These are phyloP conservation scores for Phialophora expanda DNA, from an alignment of 2,329 filamentous ascomycete species.

Conservation along the genomic window DNA sequence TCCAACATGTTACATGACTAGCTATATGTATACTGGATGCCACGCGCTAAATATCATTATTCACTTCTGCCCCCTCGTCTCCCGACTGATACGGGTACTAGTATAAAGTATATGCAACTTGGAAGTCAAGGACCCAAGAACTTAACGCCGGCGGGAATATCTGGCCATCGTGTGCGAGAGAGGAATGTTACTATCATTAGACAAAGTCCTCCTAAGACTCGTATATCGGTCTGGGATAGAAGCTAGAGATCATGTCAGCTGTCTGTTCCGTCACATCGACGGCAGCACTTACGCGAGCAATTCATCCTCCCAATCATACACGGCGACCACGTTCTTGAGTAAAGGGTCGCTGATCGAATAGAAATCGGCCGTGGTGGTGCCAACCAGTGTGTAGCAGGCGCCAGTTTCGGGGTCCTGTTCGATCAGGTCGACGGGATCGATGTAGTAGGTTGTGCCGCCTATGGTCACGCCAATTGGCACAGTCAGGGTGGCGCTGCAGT, in stretches of 20 bases:
- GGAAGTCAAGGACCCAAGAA: no score
- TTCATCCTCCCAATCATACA: slow-evolving; percentile 10
- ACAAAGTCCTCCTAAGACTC: not conserved
- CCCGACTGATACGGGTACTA: no score
- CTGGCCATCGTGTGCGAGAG: no score
- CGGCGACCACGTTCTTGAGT: slow-evolving; percentile 13
- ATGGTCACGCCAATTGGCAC: slow-evolving; percentile 4
- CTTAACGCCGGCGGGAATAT: no score
- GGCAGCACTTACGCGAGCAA: slow-evolving; percentile 8
- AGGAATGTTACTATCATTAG: no score
- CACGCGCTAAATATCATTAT: no score
- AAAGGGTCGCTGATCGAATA: slow-evolving; percentile 14
- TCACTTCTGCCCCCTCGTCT: no score
- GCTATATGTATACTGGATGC: no score
- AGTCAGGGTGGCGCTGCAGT: not conserved
- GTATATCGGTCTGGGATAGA: not conserved
- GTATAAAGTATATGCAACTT: no score
- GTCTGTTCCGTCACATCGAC: not conserved
- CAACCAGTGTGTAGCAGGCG: not conserved
- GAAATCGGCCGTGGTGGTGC: not conserved
- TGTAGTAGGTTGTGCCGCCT: slow-evolving; percentile 13
- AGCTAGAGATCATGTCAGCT: not conserved
- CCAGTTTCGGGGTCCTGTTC: not conserved
- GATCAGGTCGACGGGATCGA: slow-evolving; percentile 10
- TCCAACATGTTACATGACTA: no score